Percentiles rank a stretch among this genome's conserved stretches.
phyloP scores from a whole-genome alignment of 768 basidiomycete genomes.

The Boletus reticulatus region DNA sequence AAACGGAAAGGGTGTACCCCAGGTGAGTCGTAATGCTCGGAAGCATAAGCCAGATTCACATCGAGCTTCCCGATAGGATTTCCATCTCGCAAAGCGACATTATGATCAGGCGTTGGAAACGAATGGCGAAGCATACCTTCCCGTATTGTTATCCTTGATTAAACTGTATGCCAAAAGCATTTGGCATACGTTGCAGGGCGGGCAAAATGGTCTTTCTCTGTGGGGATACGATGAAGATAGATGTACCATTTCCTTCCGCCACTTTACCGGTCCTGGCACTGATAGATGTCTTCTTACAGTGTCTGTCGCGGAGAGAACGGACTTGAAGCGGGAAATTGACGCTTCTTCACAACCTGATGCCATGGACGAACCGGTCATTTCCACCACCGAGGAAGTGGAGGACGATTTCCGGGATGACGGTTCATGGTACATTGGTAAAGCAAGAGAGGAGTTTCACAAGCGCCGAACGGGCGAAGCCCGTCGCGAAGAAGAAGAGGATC shows the following conservation, averaged over 20 bases:
- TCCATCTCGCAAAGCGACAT: slow-evolving; percentile 93
- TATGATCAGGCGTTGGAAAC: slow-evolving; percentile 90
- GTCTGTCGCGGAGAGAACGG: slow-evolving; percentile 22
- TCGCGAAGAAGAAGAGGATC: slow-evolving; percentile 62
- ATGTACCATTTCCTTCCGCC: slow-evolving; percentile 9
- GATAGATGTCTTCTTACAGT: slow-evolving; percentile 12
- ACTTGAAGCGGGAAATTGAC: slow-evolving; percentile 27
- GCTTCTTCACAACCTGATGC: slow-evolving; percentile 8
- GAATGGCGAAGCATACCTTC: slow-evolving; percentile 85
- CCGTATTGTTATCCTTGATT: slow-evolving; percentile 76
- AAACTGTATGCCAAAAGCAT: slow-evolving; percentile 82
- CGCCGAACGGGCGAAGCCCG: slow-evolving; percentile 45
- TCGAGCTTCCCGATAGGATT: slow-evolving; percentile 56
- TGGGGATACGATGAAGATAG: slow-evolving; percentile 60
- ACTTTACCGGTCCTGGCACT: neutral
- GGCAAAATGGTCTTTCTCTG: slow-evolving; percentile 62
- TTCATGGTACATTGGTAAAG: slow-evolving; percentile 82
- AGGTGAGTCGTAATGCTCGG: slow-evolving; percentile 43
- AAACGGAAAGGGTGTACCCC: slow-evolving; percentile 88
- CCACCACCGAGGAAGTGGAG: slow-evolving; percentile 24
- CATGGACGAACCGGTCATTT: slow-evolving; percentile 1
- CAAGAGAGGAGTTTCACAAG: slow-evolving; percentile 71
- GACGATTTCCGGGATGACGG: slow-evolving; percentile 47
- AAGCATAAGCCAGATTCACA: neutral
- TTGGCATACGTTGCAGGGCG: slow-evolving; percentile 78